A percentile compares a stretch with the other conserved stretches of the same genome.
phyloP scores from a whole-genome alignment of 306 rosid species.

The Macrotyloma uniflorum region DNA sequence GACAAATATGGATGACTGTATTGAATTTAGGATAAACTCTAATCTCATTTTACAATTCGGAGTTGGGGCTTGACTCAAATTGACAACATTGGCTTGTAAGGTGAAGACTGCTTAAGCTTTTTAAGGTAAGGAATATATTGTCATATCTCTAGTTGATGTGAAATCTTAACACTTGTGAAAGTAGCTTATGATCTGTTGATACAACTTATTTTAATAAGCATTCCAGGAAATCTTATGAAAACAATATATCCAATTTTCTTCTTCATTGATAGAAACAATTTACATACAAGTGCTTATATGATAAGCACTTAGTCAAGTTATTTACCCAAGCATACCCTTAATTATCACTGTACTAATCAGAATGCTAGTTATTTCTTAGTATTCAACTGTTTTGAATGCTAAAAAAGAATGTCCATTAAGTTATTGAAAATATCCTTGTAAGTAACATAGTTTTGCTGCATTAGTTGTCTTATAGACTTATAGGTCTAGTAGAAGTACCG shows the following conservation, averaged over 20 bases:
- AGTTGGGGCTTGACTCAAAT: neutral
- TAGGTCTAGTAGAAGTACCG: conserved; percentile 1
- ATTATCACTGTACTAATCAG: neutral
- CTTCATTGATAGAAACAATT: neutral
- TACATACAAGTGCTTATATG: neutral
- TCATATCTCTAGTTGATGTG: neutral
- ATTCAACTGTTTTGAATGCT: neutral
- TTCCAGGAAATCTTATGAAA: neutral
- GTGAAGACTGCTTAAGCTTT: neutral
- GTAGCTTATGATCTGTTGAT: neutral
- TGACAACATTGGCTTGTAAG: neutral
- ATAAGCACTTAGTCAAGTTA: neutral
- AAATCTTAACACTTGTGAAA: neutral
- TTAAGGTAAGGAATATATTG: too few species aligned
- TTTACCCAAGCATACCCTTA: neutral
- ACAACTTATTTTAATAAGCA: neutral
- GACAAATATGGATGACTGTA: neutral
- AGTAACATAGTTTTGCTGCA: neutral
- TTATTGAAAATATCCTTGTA: conserved; percentile 14
- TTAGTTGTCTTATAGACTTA: neutral
- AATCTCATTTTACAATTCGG: neutral
- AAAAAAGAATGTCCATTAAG: neutral
- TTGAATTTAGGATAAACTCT: neutral
- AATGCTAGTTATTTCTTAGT: conserved; percentile 7
- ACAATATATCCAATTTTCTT: neutral